Conservation (phyloP, 2,329 filamentous ascomycete species). For the Chlorencoelia australis region DNA sequence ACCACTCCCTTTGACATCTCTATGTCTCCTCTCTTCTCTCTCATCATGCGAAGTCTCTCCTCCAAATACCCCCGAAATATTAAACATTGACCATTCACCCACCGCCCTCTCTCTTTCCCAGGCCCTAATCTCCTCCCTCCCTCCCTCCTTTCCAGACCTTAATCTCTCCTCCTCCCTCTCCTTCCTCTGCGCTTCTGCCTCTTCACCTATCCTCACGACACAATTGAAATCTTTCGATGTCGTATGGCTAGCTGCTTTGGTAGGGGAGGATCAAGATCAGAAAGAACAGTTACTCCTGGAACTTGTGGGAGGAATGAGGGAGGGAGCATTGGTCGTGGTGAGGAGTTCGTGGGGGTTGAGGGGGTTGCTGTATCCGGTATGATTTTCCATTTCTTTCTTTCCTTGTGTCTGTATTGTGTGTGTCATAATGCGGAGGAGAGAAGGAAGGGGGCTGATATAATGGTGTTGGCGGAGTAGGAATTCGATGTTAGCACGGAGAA, state of each 20-base stretch:
- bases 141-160: neutral
- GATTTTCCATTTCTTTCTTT: too few relatives aligned
- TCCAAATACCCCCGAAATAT: too few relatives aligned
- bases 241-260: conserved; percentile 40
- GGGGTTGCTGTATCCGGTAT: conserved; percentile 37
- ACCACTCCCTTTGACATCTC: conserved; percentile 37
- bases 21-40: conserved; percentile 33
- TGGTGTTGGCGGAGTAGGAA: conserved; percentile 20
- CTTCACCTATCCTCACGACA: too few relatives aligned
- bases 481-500: conserved; percentile 30
- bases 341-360: conserved; percentile 36
- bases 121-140: neutral
- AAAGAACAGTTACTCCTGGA: conserved; percentile 33
- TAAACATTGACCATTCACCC: neutral
- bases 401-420: neutral
- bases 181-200: too few relatives aligned
- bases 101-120: neutral
- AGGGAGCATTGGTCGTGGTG: conserved; percentile 35
- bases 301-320: conserved; percentile 31
- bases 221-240: conserved; percentile 32
- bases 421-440: neutral
- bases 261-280: conserved; percentile 32
- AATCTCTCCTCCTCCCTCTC: neutral
- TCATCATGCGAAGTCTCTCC: too few relatives aligned
- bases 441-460: neutral